Evolutionary conservation across 2,329 filamentous ascomycete species (phyloP).

Genomic region (Cladophialophora yegresii): DNA sequence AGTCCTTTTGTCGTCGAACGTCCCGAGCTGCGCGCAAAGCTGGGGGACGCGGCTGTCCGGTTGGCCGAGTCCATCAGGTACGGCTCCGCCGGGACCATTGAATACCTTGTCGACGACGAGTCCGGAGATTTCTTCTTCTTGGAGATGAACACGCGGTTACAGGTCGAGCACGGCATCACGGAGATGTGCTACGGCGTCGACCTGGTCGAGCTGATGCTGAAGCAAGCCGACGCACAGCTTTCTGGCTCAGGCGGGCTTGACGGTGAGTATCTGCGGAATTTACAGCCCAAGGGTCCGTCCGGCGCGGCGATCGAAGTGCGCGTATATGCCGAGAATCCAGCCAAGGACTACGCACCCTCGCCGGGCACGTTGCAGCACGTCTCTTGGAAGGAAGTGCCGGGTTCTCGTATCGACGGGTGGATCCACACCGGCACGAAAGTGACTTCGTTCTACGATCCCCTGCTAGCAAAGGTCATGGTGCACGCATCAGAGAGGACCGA

Average conservation of each 20-base stretch:
- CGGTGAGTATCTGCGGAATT: conserved; percentile 44
- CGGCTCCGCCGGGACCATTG: conserved; percentile 84
- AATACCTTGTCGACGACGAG: conserved; percentile 85
- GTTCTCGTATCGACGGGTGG: conserved; percentile 65
- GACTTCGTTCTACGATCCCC: conserved; percentile 60
- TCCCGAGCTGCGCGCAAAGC: conserved; percentile 63
- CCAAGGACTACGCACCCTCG: conserved; percentile 60
- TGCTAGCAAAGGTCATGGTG: conserved; percentile 62
- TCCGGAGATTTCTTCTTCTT: conserved; percentile 73
- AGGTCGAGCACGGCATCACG: conserved; percentile 62
- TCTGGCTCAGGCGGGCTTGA: conserved; percentile 50
- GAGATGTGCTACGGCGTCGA: conserved; percentile 59
- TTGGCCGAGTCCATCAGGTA: conserved; percentile 63
- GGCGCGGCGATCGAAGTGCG: conserved; percentile 57
- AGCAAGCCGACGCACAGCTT: conserved; percentile 56
- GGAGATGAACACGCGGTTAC: conserved; percentile 61
- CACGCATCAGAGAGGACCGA: conserved; percentile 49
- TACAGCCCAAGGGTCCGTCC: conserved; percentile 49
- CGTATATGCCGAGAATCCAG: conserved; percentile 61
- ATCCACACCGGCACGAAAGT: conserved; percentile 59
- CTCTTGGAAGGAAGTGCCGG: conserved; percentile 53
- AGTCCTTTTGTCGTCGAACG: conserved; percentile 64
- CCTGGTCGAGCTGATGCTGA: conserved; percentile 58
- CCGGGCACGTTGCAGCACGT: conserved; percentile 62
- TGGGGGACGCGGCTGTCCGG: conserved; percentile 69